phyloP scores from a whole-genome alignment of 140 eudicot species.

The Senecio squalidus region DNA sequence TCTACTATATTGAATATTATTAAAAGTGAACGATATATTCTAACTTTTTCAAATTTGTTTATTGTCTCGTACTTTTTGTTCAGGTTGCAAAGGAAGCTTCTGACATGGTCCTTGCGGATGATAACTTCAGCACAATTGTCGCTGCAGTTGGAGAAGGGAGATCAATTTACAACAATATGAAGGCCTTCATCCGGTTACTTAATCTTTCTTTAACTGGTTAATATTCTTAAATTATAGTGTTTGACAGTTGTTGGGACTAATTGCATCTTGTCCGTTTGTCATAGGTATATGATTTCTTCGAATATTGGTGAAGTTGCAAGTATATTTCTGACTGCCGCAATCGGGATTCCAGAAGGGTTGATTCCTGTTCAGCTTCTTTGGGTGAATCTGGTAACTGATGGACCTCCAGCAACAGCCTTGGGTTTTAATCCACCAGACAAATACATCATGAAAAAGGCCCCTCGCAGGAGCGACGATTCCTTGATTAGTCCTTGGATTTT shows the following conservation, averaged over 20 bases:
- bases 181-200: conserved; percentile 75
- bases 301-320: conserved; percentile 86
- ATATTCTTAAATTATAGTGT: not conserved
- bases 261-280: not conserved
- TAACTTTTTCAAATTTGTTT: not conserved
- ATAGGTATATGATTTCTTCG: conserved; percentile 87
- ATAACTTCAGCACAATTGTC: conserved; percentile 81
- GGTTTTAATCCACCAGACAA: conserved; percentile 93
- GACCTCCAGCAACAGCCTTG: conserved; percentile 93
- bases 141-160: conserved; percentile 93
- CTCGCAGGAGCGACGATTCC: conserved; percentile 80
- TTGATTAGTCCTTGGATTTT: conserved; percentile 78
- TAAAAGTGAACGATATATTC: not conserved
- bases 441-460: conserved; percentile 80
- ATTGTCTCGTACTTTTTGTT: not conserved
- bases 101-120: conserved; percentile 92
- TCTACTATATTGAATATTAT: no score
- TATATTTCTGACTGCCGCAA: conserved; percentile 76
- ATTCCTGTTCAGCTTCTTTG: conserved; percentile 97
- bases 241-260: not conserved
- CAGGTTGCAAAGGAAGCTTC: conserved; percentile 99
- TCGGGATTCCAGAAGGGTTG: conserved; percentile 88
- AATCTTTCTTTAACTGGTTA: not conserved
- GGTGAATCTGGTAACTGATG: conserved; percentile 94
- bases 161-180: conserved; percentile 83